These are phyloP conservation scores for Nicotiana undulata DNA, from an alignment of 257 asterid genomes.

Conservation along the genomic window DNA sequence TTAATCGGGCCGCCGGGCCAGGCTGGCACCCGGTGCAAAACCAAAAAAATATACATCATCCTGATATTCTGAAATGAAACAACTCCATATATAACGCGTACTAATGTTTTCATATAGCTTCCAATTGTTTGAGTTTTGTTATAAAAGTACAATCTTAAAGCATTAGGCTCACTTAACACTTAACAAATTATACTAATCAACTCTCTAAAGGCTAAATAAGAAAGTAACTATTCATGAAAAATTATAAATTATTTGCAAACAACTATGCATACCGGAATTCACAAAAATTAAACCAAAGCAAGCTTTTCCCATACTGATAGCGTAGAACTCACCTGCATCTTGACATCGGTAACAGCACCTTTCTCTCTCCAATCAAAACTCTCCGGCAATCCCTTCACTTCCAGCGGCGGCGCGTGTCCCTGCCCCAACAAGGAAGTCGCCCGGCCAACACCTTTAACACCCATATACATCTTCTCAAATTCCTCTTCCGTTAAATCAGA, in stretches of 20 bases:
- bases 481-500: constrained; percentile 64
- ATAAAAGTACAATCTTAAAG: no score
- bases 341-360: constrained; percentile 91
- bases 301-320: background rate
- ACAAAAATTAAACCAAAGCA: background rate
- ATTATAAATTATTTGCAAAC: background rate
- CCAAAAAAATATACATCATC: no score
- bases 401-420: constrained; percentile 36
- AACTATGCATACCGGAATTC: no score
- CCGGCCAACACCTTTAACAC: constrained; percentile 43
- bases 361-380: constrained; percentile 85
- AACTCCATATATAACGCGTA: no score
- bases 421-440: background rate
- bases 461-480: constrained; percentile 71
- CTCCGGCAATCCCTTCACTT: constrained; percentile 59
- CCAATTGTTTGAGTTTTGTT: no score
- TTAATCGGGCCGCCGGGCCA: no score
- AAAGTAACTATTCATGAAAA: background rate
- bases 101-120: no score
- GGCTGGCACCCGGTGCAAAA: no score
- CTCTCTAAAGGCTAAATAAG: background rate
- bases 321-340: constrained; percentile 56
- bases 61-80: no score
- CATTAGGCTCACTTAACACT: no score
- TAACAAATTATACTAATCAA: no score